phyloP scores from a whole-genome alignment of 225 moss, liverwort and hornwort genomes.

The Bryum argenteum region DNA sequence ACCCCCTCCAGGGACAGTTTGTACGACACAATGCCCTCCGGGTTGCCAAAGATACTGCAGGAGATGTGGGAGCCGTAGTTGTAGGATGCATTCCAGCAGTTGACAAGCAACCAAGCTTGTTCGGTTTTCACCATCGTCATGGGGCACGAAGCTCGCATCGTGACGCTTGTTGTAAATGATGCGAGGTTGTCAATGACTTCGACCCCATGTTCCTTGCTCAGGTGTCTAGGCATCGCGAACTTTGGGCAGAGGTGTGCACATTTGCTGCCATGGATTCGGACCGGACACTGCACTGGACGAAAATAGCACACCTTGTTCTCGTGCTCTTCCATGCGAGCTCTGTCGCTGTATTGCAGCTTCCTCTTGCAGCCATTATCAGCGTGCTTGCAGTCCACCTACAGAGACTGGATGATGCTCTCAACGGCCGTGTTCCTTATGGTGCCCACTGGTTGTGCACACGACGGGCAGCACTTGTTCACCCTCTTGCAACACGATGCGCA shows the following conservation, averaged over 20 bases:
- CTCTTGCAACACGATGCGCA: constrained; percentile 5
- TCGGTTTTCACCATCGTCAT: constrained; percentile 15
- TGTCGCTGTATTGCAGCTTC: too few species aligned
- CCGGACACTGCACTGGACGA: constrained; percentile 18
- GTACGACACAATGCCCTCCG: not conserved
- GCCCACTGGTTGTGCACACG: not conserved
- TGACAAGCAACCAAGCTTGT: constrained; percentile 10
- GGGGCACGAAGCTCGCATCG: not conserved
- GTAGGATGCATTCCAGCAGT: not conserved
- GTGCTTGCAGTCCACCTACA: constrained; percentile 25
- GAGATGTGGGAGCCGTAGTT: not conserved
- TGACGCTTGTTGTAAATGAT: not conserved
- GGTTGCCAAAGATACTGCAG: not conserved
- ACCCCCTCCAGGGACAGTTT: not conserved
- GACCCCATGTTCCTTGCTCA: not conserved
- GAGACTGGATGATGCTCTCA: too few species aligned
- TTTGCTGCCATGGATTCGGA: not conserved
- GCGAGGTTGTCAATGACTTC: not conserved
- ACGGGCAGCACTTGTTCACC: constrained; percentile 13
- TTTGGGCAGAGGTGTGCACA: constrained; percentile 10
- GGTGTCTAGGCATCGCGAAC: constrained; percentile 3
- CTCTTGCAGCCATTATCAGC: constrained; percentile 5
- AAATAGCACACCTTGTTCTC: too few species aligned
- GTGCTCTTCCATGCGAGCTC: too few species aligned
- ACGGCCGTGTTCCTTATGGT: not conserved